These are phyloP conservation scores for Penicillium sp. DNA, from an alignment of 2,329 filamentous ascomycete genomes.

Conservation along the genomic window DNA sequence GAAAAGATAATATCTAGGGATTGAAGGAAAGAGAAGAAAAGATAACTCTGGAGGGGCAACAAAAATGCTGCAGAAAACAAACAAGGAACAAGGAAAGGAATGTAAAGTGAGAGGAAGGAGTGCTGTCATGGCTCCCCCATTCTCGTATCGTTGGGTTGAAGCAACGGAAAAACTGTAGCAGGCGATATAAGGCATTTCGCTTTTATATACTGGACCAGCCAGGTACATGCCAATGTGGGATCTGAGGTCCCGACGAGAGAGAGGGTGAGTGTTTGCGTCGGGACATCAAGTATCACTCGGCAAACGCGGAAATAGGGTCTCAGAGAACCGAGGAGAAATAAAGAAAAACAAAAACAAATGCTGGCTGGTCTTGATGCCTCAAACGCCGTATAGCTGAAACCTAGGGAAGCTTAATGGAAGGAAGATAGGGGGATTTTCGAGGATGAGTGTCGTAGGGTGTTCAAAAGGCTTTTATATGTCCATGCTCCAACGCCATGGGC, in stretches of 20 bases:
- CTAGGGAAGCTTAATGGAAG: not conserved
- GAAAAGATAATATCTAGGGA: constrained; percentile 13
- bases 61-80: constrained; percentile 1
- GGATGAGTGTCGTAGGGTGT: constrained; percentile 45
- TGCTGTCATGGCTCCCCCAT: not conserved
- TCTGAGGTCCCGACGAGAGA: not conserved
- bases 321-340: not conserved
- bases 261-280: not conserved
- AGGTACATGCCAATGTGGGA: constrained; percentile 11
- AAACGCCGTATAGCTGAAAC: constrained; percentile 18
- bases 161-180: not conserved
- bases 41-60: not conserved
- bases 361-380: constrained; percentile 19
- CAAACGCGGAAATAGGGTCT: not conserved
- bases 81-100: not conserved
- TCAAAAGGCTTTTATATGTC: constrained; percentile 33
- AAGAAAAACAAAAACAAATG: constrained; percentile 9
- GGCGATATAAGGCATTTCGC: not conserved
- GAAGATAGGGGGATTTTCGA: not conserved
- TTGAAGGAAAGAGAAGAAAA: constrained; percentile 10
- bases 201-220: constrained; percentile 19
- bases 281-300: not conserved
- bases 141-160: not conserved
- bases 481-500: constrained; percentile 46
- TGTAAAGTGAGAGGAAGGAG: constrained; percentile 1